phyloP scores from a whole-genome alignment of 2,329 filamentous ascomycete genomes.

The Talaromyces atroroseus region DNA sequence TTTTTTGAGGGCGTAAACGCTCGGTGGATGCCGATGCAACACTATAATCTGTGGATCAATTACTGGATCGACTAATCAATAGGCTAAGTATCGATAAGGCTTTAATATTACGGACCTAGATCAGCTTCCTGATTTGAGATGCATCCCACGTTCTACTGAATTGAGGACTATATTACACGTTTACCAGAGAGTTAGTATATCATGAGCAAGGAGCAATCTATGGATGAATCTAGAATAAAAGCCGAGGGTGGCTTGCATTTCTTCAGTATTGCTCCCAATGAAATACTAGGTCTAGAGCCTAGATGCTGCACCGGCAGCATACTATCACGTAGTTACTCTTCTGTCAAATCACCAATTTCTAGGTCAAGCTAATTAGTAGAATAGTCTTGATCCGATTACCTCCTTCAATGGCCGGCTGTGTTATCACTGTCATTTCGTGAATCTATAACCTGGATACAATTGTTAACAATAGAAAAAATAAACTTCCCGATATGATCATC shows the following conservation, averaged over 20 bases:
- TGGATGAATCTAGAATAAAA: background rate
- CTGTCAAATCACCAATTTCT: background rate
- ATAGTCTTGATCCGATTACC: background rate
- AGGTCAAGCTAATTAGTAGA: background rate
- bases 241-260: background rate
- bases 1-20: background rate
- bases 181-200: background rate
- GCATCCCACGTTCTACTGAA: background rate
- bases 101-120: background rate
- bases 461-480: too few relatives aligned
- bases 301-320: background rate
- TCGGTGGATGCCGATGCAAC: conserved; percentile 4
- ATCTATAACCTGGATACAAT: background rate
- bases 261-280: background rate
- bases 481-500: background rate
- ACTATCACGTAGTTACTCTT: background rate
- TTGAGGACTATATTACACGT: background rate
- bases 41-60: conserved; percentile 3
- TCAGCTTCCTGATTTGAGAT: background rate
- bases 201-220: too few relatives aligned
- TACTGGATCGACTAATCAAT: background rate
- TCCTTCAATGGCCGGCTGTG: background rate
- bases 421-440: background rate
- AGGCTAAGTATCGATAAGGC: background rate
- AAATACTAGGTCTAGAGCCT: background rate